These are phyloP conservation scores for Sphagnum magellanicum DNA, from an alignment of 228 moss, liverwort and hornwort genomes.

Conservation along the genomic window DNA sequence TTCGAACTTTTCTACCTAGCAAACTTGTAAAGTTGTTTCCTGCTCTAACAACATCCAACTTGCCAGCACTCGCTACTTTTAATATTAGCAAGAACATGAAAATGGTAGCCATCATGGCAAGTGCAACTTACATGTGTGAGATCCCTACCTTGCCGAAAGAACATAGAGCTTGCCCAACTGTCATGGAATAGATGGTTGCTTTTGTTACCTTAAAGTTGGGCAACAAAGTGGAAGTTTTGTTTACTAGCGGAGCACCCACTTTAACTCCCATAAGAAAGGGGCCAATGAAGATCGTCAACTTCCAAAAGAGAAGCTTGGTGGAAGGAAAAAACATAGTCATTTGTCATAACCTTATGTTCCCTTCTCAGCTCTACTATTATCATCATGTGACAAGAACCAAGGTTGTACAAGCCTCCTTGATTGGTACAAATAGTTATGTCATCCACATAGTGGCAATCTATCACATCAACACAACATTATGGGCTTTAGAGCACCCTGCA, in stretches of 20 bases:
- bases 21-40: too few species aligned
- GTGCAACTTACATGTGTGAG: too few species aligned
- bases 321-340: slow-evolving; percentile 46
- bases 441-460: slow-evolving; percentile 41
- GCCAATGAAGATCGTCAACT: slow-evolving; percentile 13
- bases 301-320: slow-evolving; percentile 20
- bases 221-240: slow-evolving; percentile 18
- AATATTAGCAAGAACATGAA: too few species aligned
- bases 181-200: slow-evolving; percentile 45
- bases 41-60: too few species aligned
- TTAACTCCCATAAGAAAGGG: background rate
- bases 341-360: slow-evolving; percentile 49
- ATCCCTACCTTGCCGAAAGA: too few species aligned
- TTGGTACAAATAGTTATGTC: slow-evolving; percentile 1
- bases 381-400: slow-evolving; percentile 47
- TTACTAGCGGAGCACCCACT: slow-evolving; percentile 22
- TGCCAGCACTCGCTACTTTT: too few species aligned
- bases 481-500: slow-evolving; percentile 48
- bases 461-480: slow-evolving; percentile 41
- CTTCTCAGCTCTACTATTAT: slow-evolving; percentile 42
- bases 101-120: too few species aligned
- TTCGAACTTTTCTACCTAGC: too few species aligned
- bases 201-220: slow-evolving; percentile 35
- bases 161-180: too few species aligned
- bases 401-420: slow-evolving; percentile 39